Evolutionary conservation across 2,329 filamentous ascomycete genomes (phyloP), one percentile per base, ranked within the genome.

Genomic region (Coniochaeta hoffmannii): DNA sequence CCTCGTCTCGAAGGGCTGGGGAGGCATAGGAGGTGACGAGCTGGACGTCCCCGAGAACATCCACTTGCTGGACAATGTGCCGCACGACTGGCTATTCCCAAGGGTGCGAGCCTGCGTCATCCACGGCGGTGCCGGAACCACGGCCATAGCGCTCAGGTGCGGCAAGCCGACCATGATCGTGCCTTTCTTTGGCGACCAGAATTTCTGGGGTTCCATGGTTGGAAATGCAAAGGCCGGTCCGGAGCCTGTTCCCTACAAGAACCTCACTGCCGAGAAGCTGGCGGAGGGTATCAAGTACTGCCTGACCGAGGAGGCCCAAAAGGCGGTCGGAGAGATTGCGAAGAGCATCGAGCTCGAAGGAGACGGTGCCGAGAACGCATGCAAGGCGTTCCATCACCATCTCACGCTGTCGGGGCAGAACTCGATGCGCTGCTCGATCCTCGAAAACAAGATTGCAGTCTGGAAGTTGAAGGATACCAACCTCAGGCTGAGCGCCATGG

Each of bases 111-210:
- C 83, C 0, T 86, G 86, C 3, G 81, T 90, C 1, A 88, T 89
- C 58, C 88, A 90, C 59, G 88, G 88, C n/a, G 88, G 88, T 12
- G 88, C 88, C 0, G 88, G 88, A 1, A 91, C 88, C 0, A 89
- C 87, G 0, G 88, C 88, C 1, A 87, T 87, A 50, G 86, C 86
- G 1, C 73, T 91, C 31, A 88, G 87, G 66, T 86, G 80, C 59
- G 88, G 80, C 3, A 82, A 80, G 62, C 88, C 88, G 0, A 89
- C 85, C 5, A 87, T 90, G 81, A 80, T 90, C 26, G 85, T 91
- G 1, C 88, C 88, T 0, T 91, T 91, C 70, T 91, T 91, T 60
- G 88, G 88, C 2, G 88, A 91, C 64, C 88, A 91, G 67, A 80
- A 86, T 51, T 91, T 91, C 65, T 91, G 88, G 88, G 88, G 87